Evolutionary conservation across 116 monocot genomes (phyloP).

Genomic region (Zostera marina): DNA sequence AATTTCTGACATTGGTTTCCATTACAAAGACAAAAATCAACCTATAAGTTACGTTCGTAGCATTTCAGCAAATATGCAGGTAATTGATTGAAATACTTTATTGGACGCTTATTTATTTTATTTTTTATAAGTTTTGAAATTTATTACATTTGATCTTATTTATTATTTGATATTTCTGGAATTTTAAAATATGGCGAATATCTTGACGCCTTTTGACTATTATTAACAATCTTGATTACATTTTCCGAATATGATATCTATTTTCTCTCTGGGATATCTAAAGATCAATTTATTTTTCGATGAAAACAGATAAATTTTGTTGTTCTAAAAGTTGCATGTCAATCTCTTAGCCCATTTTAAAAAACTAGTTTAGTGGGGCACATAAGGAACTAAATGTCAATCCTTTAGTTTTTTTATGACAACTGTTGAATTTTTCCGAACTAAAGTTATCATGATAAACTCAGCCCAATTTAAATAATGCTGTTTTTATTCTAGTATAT

Average conservation of each 20-base stretch:
- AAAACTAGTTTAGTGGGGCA: background rate
- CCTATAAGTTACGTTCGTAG: conserved; percentile 43
- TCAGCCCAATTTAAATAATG: too few relatives aligned
- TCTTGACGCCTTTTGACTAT: background rate
- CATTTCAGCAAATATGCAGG: conserved; percentile 80
- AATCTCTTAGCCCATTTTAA: too few relatives aligned
- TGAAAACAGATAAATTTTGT: background rate
- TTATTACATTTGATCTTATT: background rate
- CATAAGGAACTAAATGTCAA: background rate
- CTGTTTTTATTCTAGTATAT: too few relatives aligned
- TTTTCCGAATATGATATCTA: background rate
- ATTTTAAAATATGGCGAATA: background rate
- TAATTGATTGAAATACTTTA: conserved; percentile 10
- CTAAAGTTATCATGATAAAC: too few relatives aligned
- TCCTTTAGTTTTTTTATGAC: background rate
- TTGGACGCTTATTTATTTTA: background rate
- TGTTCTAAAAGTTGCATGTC: too few relatives aligned
- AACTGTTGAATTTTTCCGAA: background rate
- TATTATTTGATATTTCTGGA: background rate
- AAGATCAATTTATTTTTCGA: background rate
- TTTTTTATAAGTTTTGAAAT: background rate
- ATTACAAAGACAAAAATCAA: conserved; percentile 70
- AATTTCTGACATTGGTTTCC: conserved; percentile 67
- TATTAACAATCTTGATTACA: background rate
- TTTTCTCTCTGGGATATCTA: background rate